phyloP scores from a whole-genome alignment of 345 rosid genomes.

The Angophora floribunda region DNA sequence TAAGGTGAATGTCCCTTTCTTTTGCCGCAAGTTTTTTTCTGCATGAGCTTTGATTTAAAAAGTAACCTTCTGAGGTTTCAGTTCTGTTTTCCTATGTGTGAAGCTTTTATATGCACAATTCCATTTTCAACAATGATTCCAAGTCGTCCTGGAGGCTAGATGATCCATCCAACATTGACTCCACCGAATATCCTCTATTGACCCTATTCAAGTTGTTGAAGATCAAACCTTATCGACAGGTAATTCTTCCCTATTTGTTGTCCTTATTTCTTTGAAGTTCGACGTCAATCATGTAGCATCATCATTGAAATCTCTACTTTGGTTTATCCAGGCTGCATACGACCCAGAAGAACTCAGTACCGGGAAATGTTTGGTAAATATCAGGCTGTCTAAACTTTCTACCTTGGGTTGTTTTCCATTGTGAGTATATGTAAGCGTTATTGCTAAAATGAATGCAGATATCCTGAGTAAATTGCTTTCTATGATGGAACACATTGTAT shows the following conservation, averaged over 20 bases:
- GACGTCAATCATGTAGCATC: background rate
- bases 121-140: slow-evolving; percentile 25
- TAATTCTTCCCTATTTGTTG: background rate
- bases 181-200: slow-evolving; percentile 36
- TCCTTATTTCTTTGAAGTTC: background rate
- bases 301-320: background rate
- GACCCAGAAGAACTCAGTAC: slow-evolving; percentile 37
- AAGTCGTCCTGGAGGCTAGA: slow-evolving; percentile 41
- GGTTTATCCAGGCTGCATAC: slow-evolving; percentile 28
- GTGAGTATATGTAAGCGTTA: background rate
- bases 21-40: background rate
- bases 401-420: background rate
- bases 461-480: background rate
- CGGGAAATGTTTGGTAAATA: slow-evolving; percentile 24
- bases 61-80: background rate
- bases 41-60: background rate
- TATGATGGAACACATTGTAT: background rate
- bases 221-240: slow-evolving; percentile 39
- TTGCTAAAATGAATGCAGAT: background rate
- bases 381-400: slow-evolving; percentile 11
- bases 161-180: slow-evolving; percentile 17
- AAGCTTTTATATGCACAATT: slow-evolving; percentile 43
- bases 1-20: slow-evolving; percentile 9
- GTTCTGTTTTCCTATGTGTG: background rate
- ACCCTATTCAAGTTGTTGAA: slow-evolving; percentile 31